Evolutionary conservation across 192 early-diverging fungal genomes (phyloP), one percentile per base, ranked within the genome.

Genomic region (Backusella tuberculispora): DNA sequence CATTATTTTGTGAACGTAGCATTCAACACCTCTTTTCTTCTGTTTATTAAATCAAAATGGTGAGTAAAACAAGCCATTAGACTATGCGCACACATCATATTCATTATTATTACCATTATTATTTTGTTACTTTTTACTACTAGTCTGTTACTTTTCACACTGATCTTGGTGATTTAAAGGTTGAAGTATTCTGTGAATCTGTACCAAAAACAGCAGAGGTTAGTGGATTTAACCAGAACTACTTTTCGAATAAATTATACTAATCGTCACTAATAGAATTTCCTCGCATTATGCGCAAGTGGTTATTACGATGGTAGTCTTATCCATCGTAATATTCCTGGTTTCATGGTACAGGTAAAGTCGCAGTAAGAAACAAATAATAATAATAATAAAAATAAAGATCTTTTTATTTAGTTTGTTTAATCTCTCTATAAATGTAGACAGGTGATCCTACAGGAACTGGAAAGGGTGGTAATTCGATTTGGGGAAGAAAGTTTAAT

Each of bases 211-310:
- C 95, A 5, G 87, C 92, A 7, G 94, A 96, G 85, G 92, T 89
- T 85, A 12, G 53, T 60, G 21, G 26, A 19, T 21, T 26, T 10
- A 26, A 26, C 53, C 13, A 26, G 53, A 53, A 4, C 44, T 44
- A 47, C 2, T 17, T 4, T 5, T 34, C 14, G 45, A 29, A 37
- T 15, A 19, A 8, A 13, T 42, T 14, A 60, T 24, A 60, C 53
- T 60, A 8, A 60, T n/a, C n/a, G n/a, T 19, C 8, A 53, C 17
- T 43, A 37, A 41, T 74, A 96, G 90, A 99, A 99, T 86, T 99
- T 99, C 85, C 80, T 99, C 47, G 97, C 97, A 2, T 78, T 99
- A n/a, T 97, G 96, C 66, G 97, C 96, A 42, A 91, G 87, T 75
- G 93, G 93, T 48, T 98, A 98, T 81, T 98, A 98, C 81, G 92